Percentiles rank a stretch among this genome's conserved stretches.
Conservation (phyloP, 441 rosid species). For the Iberis amara region DNA sequence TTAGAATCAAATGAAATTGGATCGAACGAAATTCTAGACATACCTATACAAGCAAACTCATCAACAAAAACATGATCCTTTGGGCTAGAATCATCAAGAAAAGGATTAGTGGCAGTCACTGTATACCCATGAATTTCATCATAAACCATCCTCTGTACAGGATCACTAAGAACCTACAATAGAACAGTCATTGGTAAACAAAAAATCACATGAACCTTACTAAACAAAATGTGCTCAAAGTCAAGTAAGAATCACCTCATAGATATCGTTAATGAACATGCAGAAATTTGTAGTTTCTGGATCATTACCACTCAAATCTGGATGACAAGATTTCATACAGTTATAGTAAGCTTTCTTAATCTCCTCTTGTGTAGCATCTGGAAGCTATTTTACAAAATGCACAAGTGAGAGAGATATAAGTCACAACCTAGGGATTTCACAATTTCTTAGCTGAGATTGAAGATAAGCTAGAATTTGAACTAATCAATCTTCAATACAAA, state of each 20-base stretch:
- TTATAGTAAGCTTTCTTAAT: constrained; percentile 91
- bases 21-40: background rate
- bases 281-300: constrained; percentile 83
- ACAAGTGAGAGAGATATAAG: background rate
- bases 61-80: constrained; percentile 84
- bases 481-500: background rate
- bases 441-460: too few species aligned
- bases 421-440: background rate
- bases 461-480: too few species aligned
- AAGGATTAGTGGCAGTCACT: constrained; percentile 78
- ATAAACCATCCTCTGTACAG: constrained; percentile 86
- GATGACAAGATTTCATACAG: constrained; percentile 96
- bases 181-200: constrained; percentile 8
- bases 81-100: constrained; percentile 57
- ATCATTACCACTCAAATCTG: constrained; percentile 81
- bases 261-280: constrained; percentile 87
- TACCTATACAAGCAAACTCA: constrained; percentile 96
- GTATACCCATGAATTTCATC: constrained; percentile 96
- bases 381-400: constrained; percentile 46
- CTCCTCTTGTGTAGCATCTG: constrained; percentile 80
- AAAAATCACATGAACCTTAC: background rate
- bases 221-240: background rate
- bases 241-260: constrained; percentile 47
- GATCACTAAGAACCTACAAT: constrained; percentile 86
- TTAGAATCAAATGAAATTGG: background rate